phyloP scores from a whole-genome alignment of 129 eudicot genomes.

The Chrysanthemum lavandulifolium region DNA sequence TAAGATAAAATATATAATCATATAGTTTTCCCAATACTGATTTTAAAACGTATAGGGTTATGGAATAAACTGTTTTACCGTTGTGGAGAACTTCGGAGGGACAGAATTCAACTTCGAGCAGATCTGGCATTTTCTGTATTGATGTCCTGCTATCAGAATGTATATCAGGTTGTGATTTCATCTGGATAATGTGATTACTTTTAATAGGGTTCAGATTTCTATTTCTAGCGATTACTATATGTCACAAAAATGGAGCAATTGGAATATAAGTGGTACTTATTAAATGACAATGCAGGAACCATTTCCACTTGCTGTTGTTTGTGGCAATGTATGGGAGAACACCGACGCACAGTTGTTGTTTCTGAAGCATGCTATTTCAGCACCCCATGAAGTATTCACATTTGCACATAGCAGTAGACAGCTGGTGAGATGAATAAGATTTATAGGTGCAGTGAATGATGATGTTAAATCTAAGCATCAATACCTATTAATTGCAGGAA shows the following conservation, averaged over 20 bases:
- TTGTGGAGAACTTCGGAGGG: slow-evolving; percentile 5
- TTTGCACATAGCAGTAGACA: slow-evolving; percentile 60
- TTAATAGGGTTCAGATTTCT: no score
- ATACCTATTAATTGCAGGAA: slow-evolving; percentile 35
- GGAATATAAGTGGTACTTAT: not conserved
- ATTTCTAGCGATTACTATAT: not conserved
- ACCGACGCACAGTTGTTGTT: slow-evolving; percentile 66
- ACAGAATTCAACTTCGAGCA: not conserved
- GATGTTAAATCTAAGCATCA: not conserved
- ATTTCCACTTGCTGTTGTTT: slow-evolving; percentile 55
- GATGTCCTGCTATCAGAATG: slow-evolving; percentile 1
- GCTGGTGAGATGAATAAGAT: slow-evolving; percentile 39
- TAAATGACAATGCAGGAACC: slow-evolving; percentile 37
- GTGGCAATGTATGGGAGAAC: slow-evolving; percentile 65
- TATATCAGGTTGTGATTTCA: slow-evolving; percentile 3
- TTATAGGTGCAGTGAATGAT: not conserved
- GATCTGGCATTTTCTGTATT: slow-evolving; percentile 1
- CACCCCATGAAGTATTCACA: slow-evolving; percentile 61
- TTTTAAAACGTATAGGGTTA: not conserved
- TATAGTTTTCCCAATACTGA: not conserved
- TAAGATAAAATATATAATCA: no score
- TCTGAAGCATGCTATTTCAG: slow-evolving; percentile 53
- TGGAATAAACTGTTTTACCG: slow-evolving; percentile 1
- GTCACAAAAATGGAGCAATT: not conserved
- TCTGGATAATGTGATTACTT: not conserved